Base-by-base conservation (phyloP, 805 yeast species). In the Ogataea glucozyma region DNA sequence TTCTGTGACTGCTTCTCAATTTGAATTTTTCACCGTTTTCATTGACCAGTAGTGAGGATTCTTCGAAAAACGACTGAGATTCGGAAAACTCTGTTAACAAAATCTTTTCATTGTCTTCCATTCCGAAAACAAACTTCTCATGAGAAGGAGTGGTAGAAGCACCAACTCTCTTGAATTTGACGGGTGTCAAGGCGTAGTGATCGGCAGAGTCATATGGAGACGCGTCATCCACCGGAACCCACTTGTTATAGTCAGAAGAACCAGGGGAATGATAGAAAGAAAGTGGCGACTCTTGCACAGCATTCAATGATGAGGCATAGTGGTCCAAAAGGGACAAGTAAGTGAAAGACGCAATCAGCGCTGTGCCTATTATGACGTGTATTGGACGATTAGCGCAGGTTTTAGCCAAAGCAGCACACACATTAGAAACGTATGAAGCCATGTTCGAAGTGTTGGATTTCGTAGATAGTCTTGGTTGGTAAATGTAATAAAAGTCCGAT, bases 361-460 rank as follows among this genome's bases (percentile, higher is more conserved):
- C 74, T 5, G 88, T 76, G 43, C 79, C 57, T 35, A 88, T 79
- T 40, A 90, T 81, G 41, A 88, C 76, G 65, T 90, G 98, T 52
- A 91, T 87, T 13, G 99, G 99, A 58, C 82, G 76, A 46, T 78
- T 76, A 11, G 96, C 93, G 40, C 91, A 79, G 17, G 74, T 61
- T 44, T 69, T 70, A 20, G 70, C 64, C 21, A 66, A 42, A 18
- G 33, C 35, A 2, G 69, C 66, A 13, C 65, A 54, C 22, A 52
- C 42, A 21, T 47, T 56, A 10, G 65, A 51, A 30, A 61, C 27
- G 4, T 43, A 18, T 9, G 52, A 46, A 4, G 43, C 17, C 59
- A 54, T 54, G 11, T 9, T 26, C 23, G 18, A 26, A 4, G 9
- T 18, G 26, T 17, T 6, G 19, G 7, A 12, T 24, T 5, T 10